Percentiles rank a stretch among this genome's conserved stretches.
phyloP scores from a whole-genome alignment of 2,329 filamentous ascomycete species.

The Dactylellina parvicollis region DNA sequence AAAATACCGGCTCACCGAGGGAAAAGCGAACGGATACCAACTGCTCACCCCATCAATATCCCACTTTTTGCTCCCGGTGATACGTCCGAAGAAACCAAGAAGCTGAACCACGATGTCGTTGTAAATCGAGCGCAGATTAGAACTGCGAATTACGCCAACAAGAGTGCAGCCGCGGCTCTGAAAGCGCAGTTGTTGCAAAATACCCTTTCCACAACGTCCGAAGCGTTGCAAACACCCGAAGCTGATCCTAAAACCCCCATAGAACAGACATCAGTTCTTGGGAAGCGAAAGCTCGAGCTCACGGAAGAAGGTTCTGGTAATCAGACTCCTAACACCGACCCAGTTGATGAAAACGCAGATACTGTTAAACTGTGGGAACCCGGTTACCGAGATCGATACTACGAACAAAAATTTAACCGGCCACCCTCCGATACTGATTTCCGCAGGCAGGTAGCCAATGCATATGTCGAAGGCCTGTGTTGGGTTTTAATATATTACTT shows the following conservation, averaged over 20 bases:
- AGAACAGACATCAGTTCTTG: slow-evolving; percentile 65
- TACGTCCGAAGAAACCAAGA: slow-evolving; percentile 68
- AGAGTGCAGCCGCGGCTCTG: slow-evolving; percentile 88
- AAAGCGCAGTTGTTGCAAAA: slow-evolving; percentile 76
- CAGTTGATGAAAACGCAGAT: slow-evolving; percentile 68
- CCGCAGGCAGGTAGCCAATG: slow-evolving; percentile 87
- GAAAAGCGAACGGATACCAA: slow-evolving; percentile 59
- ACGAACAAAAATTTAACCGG: slow-evolving; percentile 93
- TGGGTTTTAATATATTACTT: slow-evolving; percentile 99
- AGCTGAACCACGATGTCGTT: slow-evolving; percentile 86
- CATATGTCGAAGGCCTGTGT: slow-evolving; percentile 93
- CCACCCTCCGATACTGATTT: slow-evolving; percentile 80
- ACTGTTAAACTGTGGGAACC: slow-evolving; percentile 91
- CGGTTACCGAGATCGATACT: slow-evolving; percentile 94
- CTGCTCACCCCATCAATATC: slow-evolving; percentile 64
- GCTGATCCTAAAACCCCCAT: slow-evolving; percentile 55
- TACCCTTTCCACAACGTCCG: slow-evolving; percentile 29
- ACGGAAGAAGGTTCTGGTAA: slow-evolving; percentile 70
- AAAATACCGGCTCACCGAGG: slow-evolving; percentile 43
- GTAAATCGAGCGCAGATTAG: slow-evolving; percentile 75
- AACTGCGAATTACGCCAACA: slow-evolving; percentile 84
- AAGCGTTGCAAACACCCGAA: not conserved
- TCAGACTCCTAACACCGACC: slow-evolving; percentile 63
- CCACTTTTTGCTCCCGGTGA: slow-evolving; percentile 70
- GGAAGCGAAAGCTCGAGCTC: slow-evolving; percentile 80